A percentile compares a stretch with the other conserved stretches of the same genome.
Conservation (phyloP, 345 rosid species). For the Viola odorata region DNA sequence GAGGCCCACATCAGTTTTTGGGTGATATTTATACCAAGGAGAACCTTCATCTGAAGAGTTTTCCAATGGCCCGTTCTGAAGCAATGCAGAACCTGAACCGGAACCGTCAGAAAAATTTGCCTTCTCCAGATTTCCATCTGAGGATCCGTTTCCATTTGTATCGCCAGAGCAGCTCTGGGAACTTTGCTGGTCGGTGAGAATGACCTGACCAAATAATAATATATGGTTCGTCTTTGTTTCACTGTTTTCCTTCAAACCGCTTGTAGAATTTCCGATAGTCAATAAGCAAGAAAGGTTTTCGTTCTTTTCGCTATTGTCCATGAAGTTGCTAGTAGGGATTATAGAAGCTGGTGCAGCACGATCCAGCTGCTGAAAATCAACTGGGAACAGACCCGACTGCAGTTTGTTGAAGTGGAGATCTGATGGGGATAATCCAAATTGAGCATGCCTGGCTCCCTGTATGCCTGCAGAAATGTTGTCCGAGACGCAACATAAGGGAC, state of each 20-base stretch:
- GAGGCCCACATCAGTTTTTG: slow-evolving; percentile 34
- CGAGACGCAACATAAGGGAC: slow-evolving; percentile 57
- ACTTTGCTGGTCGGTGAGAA: slow-evolving; percentile 54
- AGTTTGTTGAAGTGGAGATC: slow-evolving; percentile 61
- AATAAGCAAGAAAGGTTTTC: slow-evolving; percentile 53
- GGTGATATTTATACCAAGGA: slow-evolving; percentile 41
- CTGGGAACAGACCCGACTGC: slow-evolving; percentile 42
- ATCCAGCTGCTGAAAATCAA: slow-evolving; percentile 38
- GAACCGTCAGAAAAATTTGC: slow-evolving; percentile 53
- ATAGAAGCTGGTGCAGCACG: slow-evolving; percentile 33
- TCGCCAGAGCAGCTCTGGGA: slow-evolving; percentile 64
- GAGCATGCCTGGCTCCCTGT: slow-evolving; percentile 99
- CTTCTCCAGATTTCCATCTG: slow-evolving; percentile 48
- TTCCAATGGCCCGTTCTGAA: slow-evolving; percentile 36
- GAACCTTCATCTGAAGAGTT: slow-evolving; percentile 67
- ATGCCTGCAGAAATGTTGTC: slow-evolving; percentile 89
- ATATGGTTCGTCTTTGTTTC: slow-evolving; percentile 62
- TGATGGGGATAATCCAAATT: slow-evolving; percentile 62
- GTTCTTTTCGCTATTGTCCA: slow-evolving; percentile 22
- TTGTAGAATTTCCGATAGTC: slow-evolving; percentile 50
- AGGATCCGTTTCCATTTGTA: slow-evolving; percentile 41
- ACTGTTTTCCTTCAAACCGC: slow-evolving; percentile 31
- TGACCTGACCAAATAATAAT: slow-evolving; percentile 76
- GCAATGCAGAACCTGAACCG: slow-evolving; percentile 45
- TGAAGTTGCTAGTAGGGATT: slow-evolving; percentile 20